Conservation (phyloP, 2,329 filamentous ascomycete genomes). For the Gremmenia infestans region DNA sequence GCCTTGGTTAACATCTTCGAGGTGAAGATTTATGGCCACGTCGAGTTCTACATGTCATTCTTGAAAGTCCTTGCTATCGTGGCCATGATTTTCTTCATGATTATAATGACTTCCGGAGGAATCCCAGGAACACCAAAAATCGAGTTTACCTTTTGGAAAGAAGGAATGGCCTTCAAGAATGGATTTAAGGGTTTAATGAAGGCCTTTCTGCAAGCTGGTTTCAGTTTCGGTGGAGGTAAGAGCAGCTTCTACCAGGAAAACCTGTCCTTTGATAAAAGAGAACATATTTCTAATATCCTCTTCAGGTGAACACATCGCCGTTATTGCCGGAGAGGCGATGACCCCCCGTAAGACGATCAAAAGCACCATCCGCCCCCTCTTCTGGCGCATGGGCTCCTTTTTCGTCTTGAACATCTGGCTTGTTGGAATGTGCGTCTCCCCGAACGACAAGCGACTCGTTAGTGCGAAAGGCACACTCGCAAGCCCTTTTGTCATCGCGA, state of each 20-base stretch:
- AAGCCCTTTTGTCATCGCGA: constrained; percentile 44
- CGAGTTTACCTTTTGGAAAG: constrained; percentile 46
- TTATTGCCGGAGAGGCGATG: constrained; percentile 51
- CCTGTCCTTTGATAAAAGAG: not conserved
- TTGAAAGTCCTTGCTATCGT: constrained; percentile 51
- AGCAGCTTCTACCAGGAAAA: too few species aligned
- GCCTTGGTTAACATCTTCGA: constrained; percentile 44
- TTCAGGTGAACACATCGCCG: constrained; percentile 49
- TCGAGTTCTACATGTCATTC: constrained; percentile 52
- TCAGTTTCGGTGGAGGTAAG: constrained; percentile 51
- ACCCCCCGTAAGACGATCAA: constrained; percentile 46
- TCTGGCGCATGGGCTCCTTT: constrained; percentile 40
- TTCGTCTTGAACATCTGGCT: constrained; percentile 38
- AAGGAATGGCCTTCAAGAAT: constrained; percentile 48
- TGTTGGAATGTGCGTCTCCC: constrained; percentile 36
- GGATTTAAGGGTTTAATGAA: constrained; percentile 59
- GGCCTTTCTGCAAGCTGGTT: constrained; percentile 58
- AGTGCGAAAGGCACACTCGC: constrained; percentile 20
- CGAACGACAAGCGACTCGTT: constrained; percentile 22
- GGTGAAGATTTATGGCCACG: constrained; percentile 49
- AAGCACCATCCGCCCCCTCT: constrained; percentile 36
- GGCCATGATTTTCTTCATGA: constrained; percentile 58
- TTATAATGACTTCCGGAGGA: constrained; percentile 51
- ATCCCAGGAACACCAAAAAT: constrained; percentile 30
- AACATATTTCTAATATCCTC: not conserved